Conservation (phyloP, 2,329 filamentous ascomycete genomes). For the Apiospora koreana region DNA sequence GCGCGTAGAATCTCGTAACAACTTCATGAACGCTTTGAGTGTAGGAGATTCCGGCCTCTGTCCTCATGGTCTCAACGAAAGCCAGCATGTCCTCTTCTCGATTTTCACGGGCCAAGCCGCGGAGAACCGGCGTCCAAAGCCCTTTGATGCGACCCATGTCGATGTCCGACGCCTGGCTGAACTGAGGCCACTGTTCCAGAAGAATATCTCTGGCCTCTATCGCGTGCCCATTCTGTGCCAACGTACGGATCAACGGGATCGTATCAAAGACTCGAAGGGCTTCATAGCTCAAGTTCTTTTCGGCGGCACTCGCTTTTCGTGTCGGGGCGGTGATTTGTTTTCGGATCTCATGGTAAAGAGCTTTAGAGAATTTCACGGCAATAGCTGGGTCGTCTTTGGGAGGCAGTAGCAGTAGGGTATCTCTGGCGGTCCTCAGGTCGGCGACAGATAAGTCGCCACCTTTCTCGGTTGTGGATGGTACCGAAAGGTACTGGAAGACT, state of each 20-base stretch:
- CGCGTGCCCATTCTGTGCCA: conserved; percentile 32
- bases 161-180: conserved; percentile 12
- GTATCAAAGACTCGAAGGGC: conserved; percentile 24
- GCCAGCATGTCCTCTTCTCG: conserved; percentile 58
- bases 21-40: conserved; percentile 49
- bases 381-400: conserved; percentile 41
- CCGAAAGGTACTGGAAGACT: conserved; percentile 62
- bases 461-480: conserved; percentile 36
- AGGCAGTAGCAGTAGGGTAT: conserved; percentile 43
- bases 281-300: not conserved
- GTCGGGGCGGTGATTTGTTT: conserved; percentile 22
- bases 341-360: conserved; percentile 43
- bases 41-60: conserved; percentile 46
- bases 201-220: conserved; percentile 30
- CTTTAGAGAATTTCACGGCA: conserved; percentile 49
- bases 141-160: conserved; percentile 35
- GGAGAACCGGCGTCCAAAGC: conserved; percentile 53
- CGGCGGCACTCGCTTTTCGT: conserved; percentile 8
- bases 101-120: conserved; percentile 63
- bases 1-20: conserved; percentile 65
- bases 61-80: conserved; percentile 51
- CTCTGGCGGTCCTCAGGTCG: conserved; percentile 44
- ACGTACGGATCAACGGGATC: conserved; percentile 22
- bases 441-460: conserved; percentile 20
- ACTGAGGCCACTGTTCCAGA: conserved; percentile 18